Percentiles rank a stretch among this genome's conserved stretches.
phyloP scores from a whole-genome alignment of 148 eudicot genomes.

The Arctostaphylos glauca region DNA sequence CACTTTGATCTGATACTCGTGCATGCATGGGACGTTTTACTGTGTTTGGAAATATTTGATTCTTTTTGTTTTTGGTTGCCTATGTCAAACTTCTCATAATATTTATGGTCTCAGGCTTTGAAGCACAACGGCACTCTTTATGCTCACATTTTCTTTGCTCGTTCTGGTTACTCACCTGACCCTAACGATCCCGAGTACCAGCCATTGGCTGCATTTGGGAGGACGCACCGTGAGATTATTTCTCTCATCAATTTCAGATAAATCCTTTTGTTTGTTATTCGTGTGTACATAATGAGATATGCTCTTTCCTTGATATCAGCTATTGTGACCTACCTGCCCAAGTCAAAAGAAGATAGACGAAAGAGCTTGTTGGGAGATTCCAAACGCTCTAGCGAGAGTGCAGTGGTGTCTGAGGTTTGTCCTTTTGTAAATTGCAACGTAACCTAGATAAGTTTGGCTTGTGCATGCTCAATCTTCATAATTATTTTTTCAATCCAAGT shows the following conservation, averaged over 20 bases:
- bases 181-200: conserved; percentile 92
- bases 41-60: neutral
- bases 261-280: neutral
- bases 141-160: conserved; percentile 89
- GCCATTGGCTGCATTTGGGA: conserved; percentile 83
- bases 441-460: neutral
- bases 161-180: conserved; percentile 86
- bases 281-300: conserved; percentile 7
- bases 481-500: neutral
- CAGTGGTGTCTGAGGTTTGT: conserved; percentile 54
- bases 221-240: conserved; percentile 57
- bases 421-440: neutral
- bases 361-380: conserved; percentile 70
- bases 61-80: neutral
- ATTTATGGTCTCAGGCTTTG: conserved; percentile 54
- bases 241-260: conserved; percentile 1
- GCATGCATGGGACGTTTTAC: neutral
- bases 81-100: conserved; percentile 3
- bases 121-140: conserved; percentile 88
- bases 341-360: conserved; percentile 78
- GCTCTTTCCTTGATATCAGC: conserved; percentile 43
- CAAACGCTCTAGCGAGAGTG: conserved; percentile 40
- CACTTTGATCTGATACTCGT: neutral
- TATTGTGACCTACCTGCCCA: conserved; percentile 70
- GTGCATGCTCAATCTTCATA: neutral